Evolutionary conservation across 2,329 filamentous ascomycete species (phyloP).

Genomic region (Diaporthe ilicicola): DNA sequence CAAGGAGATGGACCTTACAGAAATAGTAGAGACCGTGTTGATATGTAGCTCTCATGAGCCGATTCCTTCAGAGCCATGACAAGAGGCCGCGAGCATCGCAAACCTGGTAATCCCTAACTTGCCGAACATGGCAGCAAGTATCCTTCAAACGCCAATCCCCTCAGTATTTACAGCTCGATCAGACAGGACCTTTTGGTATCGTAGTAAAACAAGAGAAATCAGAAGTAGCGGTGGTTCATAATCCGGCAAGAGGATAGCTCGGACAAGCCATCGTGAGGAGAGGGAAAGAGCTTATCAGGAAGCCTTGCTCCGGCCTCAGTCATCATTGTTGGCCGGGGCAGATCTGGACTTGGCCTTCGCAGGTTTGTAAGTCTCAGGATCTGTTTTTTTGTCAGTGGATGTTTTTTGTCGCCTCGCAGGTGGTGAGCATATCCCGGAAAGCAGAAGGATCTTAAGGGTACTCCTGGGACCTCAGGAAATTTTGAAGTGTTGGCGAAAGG

Average conservation of each 20-base stretch:
- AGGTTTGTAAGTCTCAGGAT: conserved; percentile 18
- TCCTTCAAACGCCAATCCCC: neutral
- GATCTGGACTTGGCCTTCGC: neutral
- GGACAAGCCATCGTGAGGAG: no score
- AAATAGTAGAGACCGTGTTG: neutral
- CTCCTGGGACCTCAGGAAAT: conserved; percentile 25
- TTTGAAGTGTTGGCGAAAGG: neutral
- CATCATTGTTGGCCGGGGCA: neutral
- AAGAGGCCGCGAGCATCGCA: neutral
- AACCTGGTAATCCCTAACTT: neutral
- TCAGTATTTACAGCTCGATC: neutral
- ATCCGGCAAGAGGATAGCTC: neutral
- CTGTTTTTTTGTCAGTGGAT: neutral
- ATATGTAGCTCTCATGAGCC: neutral
- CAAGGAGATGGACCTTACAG: neutral
- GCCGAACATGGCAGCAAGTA: neutral
- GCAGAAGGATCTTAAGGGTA: neutral
- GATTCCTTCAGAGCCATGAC: neutral
- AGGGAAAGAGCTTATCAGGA: neutral
- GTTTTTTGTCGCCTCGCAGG: neutral
- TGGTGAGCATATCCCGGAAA: neutral
- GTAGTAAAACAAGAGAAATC: neutral
- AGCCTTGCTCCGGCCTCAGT: neutral
- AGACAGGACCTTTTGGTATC: conserved; percentile 15
- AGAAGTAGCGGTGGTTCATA: neutral